A percentile compares a stretch with the other conserved stretches of the same genome.
Evolutionary conservation across 192 early-diverging fungal species (phyloP).

Genomic region (Kappamyces sp.): DNA sequence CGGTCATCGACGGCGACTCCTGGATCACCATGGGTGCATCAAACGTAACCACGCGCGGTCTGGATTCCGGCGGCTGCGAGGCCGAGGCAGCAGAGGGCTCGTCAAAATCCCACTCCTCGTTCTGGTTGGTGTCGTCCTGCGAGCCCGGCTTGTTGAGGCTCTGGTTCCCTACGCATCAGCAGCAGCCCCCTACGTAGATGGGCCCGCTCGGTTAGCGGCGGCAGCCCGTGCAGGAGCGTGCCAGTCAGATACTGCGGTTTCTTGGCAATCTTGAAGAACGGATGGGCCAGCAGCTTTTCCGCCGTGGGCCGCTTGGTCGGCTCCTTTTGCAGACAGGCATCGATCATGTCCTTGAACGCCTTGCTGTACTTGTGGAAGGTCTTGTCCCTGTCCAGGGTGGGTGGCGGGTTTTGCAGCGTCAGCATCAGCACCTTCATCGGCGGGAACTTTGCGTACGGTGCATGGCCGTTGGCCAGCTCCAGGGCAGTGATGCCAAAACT

Average conservation of each 20-base stretch:
- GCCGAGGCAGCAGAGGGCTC: slow-evolving; percentile 29
- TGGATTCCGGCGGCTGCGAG: no score
- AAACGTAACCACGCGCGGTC: no score
- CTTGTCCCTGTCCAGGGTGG: slow-evolving; percentile 71
- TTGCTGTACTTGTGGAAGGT: slow-evolving; percentile 71
- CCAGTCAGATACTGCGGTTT: slow-evolving; percentile 58
- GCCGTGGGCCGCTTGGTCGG: slow-evolving; percentile 68
- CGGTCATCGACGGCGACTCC: background rate
- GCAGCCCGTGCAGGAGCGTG: slow-evolving; percentile 51
- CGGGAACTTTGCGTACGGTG: slow-evolving; percentile 83
- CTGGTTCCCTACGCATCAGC: slow-evolving; percentile 5
- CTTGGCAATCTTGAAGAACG: slow-evolving; percentile 72
- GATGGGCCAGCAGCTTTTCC: slow-evolving; percentile 68
- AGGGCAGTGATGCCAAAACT: slow-evolving; percentile 84
- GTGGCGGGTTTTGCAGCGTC: slow-evolving; percentile 80
- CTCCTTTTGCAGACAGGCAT: slow-evolving; percentile 73
- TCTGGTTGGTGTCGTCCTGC: slow-evolving; percentile 23
- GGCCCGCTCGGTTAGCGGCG: slow-evolving; percentile 63
- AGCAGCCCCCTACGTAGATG: slow-evolving; percentile 15
- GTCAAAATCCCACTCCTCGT: slow-evolving; percentile 66
- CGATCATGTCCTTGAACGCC: slow-evolving; percentile 82
- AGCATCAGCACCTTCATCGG: slow-evolving; percentile 86
- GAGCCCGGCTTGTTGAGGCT: background rate
- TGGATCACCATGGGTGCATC: no score
- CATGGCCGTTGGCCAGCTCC: slow-evolving; percentile 80